Evolutionary conservation across 2,329 filamentous ascomycete genomes (phyloP).

Genomic region (Colletotrichum orbiculare): DNA sequence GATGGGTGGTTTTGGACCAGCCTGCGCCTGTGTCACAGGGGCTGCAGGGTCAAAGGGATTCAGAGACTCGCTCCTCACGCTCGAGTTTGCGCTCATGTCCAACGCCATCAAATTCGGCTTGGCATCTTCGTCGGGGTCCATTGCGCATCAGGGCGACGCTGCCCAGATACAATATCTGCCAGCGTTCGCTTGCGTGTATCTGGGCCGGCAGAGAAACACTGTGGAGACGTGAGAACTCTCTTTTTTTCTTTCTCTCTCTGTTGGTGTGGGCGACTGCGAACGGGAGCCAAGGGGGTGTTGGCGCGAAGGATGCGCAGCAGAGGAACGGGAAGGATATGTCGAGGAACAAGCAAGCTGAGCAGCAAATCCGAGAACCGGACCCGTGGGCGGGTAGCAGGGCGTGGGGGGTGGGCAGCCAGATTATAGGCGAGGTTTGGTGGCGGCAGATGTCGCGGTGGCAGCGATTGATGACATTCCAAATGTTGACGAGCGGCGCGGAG

Average conservation of each 20-base stretch:
- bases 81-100: slow-evolving; percentile 21
- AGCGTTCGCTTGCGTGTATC: neutral
- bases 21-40: slow-evolving; percentile 8
- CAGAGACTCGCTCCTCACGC: slow-evolving; percentile 26
- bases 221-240: slow-evolving; percentile 19
- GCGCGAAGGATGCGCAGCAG: slow-evolving; percentile 22
- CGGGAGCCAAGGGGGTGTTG: slow-evolving; percentile 21
- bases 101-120: slow-evolving; percentile 30
- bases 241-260: no score
- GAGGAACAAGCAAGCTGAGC: slow-evolving; percentile 10
- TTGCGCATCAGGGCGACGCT: slow-evolving; percentile 19
- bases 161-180: slow-evolving; percentile 6
- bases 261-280: neutral
- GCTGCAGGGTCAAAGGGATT: slow-evolving; percentile 10
- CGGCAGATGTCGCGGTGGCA: neutral
- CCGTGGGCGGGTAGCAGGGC: slow-evolving; percentile 7
- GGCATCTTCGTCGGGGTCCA: slow-evolving; percentile 34
- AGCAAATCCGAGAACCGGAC: slow-evolving; percentile 11
- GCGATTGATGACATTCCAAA: slow-evolving; percentile 17
- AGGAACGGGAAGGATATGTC: neutral
- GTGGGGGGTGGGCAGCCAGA: slow-evolving; percentile 25
- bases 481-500: slow-evolving; percentile 9
- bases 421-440: slow-evolving; percentile 9
- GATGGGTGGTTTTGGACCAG: slow-evolving; percentile 43
- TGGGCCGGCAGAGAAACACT: neutral